Conservation (phyloP, 257 asterid genomes). For the Avicennia marina region DNA sequence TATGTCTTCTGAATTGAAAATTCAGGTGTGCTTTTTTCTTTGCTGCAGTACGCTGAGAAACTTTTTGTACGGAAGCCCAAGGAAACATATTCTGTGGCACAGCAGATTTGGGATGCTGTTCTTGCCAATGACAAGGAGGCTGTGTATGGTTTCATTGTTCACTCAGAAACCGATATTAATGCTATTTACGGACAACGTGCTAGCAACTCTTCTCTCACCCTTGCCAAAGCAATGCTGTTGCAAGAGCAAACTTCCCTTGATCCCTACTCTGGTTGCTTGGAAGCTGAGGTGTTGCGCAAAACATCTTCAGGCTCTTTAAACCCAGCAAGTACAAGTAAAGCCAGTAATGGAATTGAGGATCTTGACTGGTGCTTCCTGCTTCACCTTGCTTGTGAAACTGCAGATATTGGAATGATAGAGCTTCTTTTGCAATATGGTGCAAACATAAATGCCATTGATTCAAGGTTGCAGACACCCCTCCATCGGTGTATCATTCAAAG, state of each 20-base stretch:
- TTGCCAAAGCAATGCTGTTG: constrained; percentile 85
- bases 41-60: constrained; percentile 86
- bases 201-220: constrained; percentile 70
- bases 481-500: constrained; percentile 67
- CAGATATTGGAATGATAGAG: constrained; percentile 94
- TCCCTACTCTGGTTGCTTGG: constrained; percentile 43
- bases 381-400: constrained; percentile 91
- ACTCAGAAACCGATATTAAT: constrained; percentile 72
- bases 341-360: constrained; percentile 29
- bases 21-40: constrained; percentile 9
- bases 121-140: constrained; percentile 78
- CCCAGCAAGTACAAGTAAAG: constrained; percentile 41
- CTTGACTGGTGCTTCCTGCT: constrained; percentile 72
- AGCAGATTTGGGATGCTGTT: constrained; percentile 88
- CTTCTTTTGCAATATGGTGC: constrained; percentile 95
- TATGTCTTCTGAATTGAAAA: background rate
- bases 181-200: constrained; percentile 42
- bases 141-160: constrained; percentile 68
- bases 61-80: constrained; percentile 64
- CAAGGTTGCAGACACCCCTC: constrained; percentile 64
- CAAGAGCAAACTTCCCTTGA: constrained; percentile 59
- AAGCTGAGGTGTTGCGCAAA: constrained; percentile 26
- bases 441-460: constrained; percentile 66
- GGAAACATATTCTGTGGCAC: constrained; percentile 54
- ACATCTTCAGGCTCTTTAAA: constrained; percentile 29